Evolutionary conservation across 2,329 filamentous ascomycete species (phyloP).

Genomic region (Davidsoniella eucalypti): DNA sequence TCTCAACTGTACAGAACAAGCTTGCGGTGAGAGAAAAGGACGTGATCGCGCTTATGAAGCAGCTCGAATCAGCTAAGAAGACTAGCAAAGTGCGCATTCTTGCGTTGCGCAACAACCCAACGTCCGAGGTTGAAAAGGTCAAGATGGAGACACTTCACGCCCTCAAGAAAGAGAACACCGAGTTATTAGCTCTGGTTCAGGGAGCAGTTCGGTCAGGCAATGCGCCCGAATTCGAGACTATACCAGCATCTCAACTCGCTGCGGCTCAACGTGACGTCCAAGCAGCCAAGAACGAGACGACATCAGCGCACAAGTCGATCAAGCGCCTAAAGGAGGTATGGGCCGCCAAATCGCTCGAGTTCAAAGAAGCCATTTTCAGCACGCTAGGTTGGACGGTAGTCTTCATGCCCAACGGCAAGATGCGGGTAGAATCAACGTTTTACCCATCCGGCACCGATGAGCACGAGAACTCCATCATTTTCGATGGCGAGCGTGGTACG

Average conservation of each 20-base stretch:
- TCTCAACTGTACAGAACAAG: constrained; percentile 52
- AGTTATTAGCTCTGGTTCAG: constrained; percentile 58
- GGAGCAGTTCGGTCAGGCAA: constrained; percentile 16
- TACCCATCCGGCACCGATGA: constrained; percentile 53
- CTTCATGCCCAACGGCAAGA: constrained; percentile 93
- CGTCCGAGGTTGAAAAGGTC: constrained; percentile 66
- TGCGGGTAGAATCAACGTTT: constrained; percentile 76
- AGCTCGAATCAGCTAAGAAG: constrained; percentile 49
- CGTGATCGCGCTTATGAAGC: constrained; percentile 52
- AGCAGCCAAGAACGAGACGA: constrained; percentile 51
- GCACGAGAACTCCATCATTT: constrained; percentile 60
- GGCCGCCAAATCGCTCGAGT: constrained; percentile 79
- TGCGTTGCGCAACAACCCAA: constrained; percentile 81
- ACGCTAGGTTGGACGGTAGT: constrained; percentile 89
- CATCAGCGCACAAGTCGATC: constrained; percentile 66
- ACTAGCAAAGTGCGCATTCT: constrained; percentile 67
- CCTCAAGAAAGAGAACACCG: constrained; percentile 68
- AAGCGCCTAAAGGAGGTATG: constrained; percentile 84
- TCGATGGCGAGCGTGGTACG: constrained; percentile 83
- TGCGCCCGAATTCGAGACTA: constrained; percentile 36
- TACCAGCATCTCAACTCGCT: constrained; percentile 63
- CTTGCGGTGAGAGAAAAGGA: constrained; percentile 59
- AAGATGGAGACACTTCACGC: constrained; percentile 65
- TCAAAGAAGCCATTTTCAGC: constrained; percentile 84
- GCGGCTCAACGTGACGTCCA: constrained; percentile 60